Conservation (phyloP, 2,329 filamentous ascomycete genomes). For the Cercospora canescens region DNA sequence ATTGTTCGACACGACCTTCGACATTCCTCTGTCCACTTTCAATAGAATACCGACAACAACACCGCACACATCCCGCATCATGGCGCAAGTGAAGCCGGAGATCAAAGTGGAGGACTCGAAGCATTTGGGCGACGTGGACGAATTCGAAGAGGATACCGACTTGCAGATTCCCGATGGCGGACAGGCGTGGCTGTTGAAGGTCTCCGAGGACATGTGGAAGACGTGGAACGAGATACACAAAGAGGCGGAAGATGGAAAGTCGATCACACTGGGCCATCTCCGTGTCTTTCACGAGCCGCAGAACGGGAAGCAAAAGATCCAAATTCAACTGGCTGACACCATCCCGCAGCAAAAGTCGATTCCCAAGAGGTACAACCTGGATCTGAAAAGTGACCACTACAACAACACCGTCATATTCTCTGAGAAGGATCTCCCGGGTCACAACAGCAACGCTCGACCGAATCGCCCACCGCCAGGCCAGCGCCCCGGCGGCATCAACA, state of each 20-base stretch:
- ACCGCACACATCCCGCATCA: not conserved
- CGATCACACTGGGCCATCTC: constrained; percentile 74
- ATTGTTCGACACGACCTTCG: not conserved
- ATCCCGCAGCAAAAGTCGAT: constrained; percentile 69
- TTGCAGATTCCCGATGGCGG: constrained; percentile 29
- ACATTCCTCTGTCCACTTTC: not conserved
- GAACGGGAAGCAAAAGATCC: constrained; percentile 53
- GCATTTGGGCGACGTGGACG: constrained; percentile 32
- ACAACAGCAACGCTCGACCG: constrained; percentile 18
- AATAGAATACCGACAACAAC: not conserved
- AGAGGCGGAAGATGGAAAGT: constrained; percentile 51
- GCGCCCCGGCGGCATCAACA: constrained; percentile 26
- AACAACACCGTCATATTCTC: constrained; percentile 90
- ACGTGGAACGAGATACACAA: constrained; percentile 75
- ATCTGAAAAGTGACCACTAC: constrained; percentile 66
- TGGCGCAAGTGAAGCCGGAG: constrained; percentile 26
- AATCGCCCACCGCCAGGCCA: constrained; percentile 10
- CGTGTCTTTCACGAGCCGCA: constrained; percentile 41
- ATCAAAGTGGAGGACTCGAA: constrained; percentile 24
- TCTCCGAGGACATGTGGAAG: constrained; percentile 80
- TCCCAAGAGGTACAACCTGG: constrained; percentile 86
- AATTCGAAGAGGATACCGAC: constrained; percentile 37
- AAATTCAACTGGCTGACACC: constrained; percentile 64
- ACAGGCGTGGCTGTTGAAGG: constrained; percentile 66
- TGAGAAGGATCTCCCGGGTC: constrained; percentile 83